These are phyloP conservation scores for Melampsora larici-populina DNA, from an alignment of 1,284 basidiomycete species.

Conservation along the genomic window DNA sequence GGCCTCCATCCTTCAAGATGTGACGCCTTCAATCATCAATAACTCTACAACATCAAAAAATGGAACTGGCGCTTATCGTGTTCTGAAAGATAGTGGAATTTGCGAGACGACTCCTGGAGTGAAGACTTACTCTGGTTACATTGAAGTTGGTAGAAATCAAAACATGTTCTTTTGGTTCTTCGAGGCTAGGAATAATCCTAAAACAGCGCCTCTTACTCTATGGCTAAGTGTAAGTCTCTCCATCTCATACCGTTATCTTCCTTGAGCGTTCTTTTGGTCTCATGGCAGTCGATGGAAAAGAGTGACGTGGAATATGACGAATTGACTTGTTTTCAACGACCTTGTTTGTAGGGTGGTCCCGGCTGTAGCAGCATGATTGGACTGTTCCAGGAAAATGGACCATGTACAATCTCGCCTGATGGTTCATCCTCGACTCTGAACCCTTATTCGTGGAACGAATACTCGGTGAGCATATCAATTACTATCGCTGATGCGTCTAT, in stretches of 20 bases:
- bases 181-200: constrained; percentile 61
- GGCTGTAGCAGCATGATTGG: constrained; percentile 68
- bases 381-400: constrained; percentile 66
- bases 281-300: too few species aligned
- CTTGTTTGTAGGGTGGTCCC: constrained; percentile 53
- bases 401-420: constrained; percentile 65
- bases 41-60: background rate
- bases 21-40: background rate
- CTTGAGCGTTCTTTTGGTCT: background rate
- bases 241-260: background rate
- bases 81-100: constrained; percentile 60
- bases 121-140: constrained; percentile 66
- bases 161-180: constrained; percentile 71
- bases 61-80: constrained; percentile 15
- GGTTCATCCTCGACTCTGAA: constrained; percentile 60
- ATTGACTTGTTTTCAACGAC: too few species aligned
- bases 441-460: constrained; percentile 65
- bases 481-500: constrained; percentile 60
- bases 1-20: background rate
- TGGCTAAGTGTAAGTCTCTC: constrained; percentile 57
- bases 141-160: constrained; percentile 60
- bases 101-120: constrained; percentile 70
- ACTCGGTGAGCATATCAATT: constrained; percentile 68
- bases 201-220: constrained; percentile 62
- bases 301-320: too few species aligned